Evolutionary conservation across 176 grass and related monocot genomes (phyloP), one percentile per base, ranked within the genome.

Genomic region (Carex cristatella): DNA sequence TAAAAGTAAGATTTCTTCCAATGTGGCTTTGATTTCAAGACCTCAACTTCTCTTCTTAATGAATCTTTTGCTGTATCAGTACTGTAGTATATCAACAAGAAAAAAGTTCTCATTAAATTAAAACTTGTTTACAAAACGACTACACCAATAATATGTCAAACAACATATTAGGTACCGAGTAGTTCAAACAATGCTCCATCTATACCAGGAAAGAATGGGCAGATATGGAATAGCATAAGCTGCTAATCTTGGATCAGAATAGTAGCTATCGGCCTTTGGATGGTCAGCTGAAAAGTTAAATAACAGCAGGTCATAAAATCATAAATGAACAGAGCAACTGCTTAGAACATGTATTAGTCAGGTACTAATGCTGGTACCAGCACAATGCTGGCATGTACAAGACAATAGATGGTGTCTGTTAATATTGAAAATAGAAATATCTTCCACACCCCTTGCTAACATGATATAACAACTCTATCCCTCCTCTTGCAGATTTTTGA

Each of bases 1-100:
- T 98, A 98, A 79, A 98, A 98, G 71, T 95, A 98, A 92, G 89
- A 90, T 92, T 95, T 98, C 23, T 84, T 84, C 95, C 95, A 98
- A 88, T 98, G 95, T 85, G 84, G 14, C 76, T 90, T 89, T 35
- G 88, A 79, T 88, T 98, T 98, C 84, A 98, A 90, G 69, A 92
- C 89, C 80, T 95, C 91, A 62, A 98, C 87, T 65, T 98, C 95
- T 86, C 89, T 93, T 67, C 65, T 87, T 88, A 93, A 64, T 57
- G 95, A 93, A 86, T 93, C 89, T 87, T 94, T 95, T 23, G 93
- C 91, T 46, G 82, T 81, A 80, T 93, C 93, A n/a, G 88, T 95
- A 69, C 91, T 98, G 85, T 87, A 87, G 58, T 61, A 79, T 81
- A 38, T 80, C 18, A 51, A 53, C 81, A 67, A 65, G 7, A 54